Evolutionary conservation across 108 stramenopile species (phyloP).

Genomic region (Nannochloropsis gaditana): DNA sequence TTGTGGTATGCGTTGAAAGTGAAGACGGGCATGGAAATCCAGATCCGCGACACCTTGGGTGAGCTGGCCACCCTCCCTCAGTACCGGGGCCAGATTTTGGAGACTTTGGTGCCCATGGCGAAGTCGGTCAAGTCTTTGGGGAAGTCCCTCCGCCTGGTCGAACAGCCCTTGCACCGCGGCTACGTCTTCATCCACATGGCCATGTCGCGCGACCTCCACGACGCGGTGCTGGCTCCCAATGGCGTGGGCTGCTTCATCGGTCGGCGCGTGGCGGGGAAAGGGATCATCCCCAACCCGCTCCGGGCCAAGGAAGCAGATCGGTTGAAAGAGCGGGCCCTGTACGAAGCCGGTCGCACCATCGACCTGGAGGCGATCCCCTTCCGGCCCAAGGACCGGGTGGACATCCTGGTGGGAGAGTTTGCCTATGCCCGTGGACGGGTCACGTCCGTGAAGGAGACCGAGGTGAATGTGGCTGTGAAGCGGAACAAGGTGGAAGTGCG

Average conservation of each 20-base stretch:
- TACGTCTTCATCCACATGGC: slow-evolving; percentile 16
- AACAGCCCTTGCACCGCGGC: not conserved
- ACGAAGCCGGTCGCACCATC: slow-evolving; percentile 1
- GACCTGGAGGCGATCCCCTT: slow-evolving; percentile 2
- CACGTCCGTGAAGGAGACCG: not conserved
- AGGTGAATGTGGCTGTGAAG: slow-evolving; percentile 3
- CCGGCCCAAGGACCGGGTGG: not conserved
- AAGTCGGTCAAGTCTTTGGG: not conserved
- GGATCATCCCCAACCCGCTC: not conserved
- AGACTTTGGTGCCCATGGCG: not conserved
- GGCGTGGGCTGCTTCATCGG: slow-evolving; percentile 11
- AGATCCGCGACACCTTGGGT: not conserved
- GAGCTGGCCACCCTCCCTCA: not conserved
- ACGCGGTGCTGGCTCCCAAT: not conserved
- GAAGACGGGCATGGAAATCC: not conserved
- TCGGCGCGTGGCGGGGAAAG: not conserved
- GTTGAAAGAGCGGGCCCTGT: not conserved
- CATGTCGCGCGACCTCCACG: not conserved
- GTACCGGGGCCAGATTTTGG: not conserved
- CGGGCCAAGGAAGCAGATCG: not conserved
- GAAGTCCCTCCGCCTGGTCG: not conserved
- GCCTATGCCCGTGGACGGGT: not conserved
- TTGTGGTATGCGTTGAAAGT: slow-evolving; percentile 11
- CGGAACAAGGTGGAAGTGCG: slow-evolving; percentile 1
- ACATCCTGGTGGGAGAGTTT: not conserved